A percentile compares a stretch with the other conserved stretches of the same genome.
These are phyloP conservation scores for Triangularia setosa DNA, from an alignment of 2,329 filamentous ascomycete genomes.

Conservation along the genomic window DNA sequence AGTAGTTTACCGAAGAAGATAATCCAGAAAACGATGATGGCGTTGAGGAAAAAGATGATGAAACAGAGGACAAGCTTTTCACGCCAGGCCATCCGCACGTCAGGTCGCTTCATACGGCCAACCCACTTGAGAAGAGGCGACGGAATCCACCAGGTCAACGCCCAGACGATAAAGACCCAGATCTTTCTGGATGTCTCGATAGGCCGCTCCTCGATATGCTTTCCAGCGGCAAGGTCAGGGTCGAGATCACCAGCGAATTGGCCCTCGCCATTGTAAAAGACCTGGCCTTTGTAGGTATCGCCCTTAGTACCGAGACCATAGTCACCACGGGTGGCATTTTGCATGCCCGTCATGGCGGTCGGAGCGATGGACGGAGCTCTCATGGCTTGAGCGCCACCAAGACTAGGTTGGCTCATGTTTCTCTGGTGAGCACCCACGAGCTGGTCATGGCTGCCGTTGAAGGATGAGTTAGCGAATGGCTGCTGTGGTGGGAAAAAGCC, in stretches of 20 bases:
- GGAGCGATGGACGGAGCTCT: constrained; percentile 58
- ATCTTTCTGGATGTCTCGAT: constrained; percentile 61
- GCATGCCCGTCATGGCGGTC: constrained; percentile 41
- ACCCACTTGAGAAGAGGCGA: constrained; percentile 75
- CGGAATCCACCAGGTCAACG: constrained; percentile 89
- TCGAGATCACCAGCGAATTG: constrained; percentile 69
- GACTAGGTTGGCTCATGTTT: constrained; percentile 52
- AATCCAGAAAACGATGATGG: constrained; percentile 83
- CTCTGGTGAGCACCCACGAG: constrained; percentile 57
- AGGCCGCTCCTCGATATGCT: constrained; percentile 67
- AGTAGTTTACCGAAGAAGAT: constrained; percentile 77
- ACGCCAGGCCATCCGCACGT: constrained; percentile 95
- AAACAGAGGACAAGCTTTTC: constrained; percentile 85
- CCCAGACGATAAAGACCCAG: constrained; percentile 84
- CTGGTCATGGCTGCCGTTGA: constrained; percentile 69
- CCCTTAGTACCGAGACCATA: constrained; percentile 87
- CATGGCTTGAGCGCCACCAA: constrained; percentile 37
- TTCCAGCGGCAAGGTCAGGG: constrained; percentile 71
- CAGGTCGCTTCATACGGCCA: constrained; percentile 94
- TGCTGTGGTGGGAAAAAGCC: constrained; percentile 67
- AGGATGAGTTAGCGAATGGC: constrained; percentile 55
- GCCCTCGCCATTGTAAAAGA: constrained; percentile 70
- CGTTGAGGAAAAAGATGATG: constrained; percentile 80
- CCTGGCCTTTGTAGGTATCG: constrained; percentile 68
- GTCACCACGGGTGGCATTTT: constrained; percentile 64